A percentile compares a stretch with the other conserved stretches of the same genome.
Evolutionary conservation across 75 land plant genomes (phyloP).

Genomic region (Cryptomeria japonica): DNA sequence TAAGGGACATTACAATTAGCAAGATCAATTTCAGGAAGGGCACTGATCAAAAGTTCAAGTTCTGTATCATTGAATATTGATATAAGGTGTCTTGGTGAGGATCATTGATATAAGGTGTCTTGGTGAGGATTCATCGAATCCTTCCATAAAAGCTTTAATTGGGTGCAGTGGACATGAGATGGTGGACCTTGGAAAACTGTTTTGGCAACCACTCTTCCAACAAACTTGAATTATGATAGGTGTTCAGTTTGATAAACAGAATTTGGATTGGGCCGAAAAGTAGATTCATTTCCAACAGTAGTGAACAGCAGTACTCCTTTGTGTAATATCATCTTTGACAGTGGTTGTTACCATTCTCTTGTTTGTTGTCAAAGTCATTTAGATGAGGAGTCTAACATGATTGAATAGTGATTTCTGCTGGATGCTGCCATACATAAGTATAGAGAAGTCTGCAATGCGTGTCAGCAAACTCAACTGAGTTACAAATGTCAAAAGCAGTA

Average conservation of each 20-base stretch:
- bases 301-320: constrained; percentile 83
- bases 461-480: constrained; percentile 49
- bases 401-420: constrained; percentile 69
- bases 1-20: background rate
- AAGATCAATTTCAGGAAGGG: constrained; percentile 75
- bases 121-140: constrained; percentile 74
- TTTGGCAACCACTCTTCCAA: constrained; percentile 82
- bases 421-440: constrained; percentile 71
- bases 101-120: too few species aligned
- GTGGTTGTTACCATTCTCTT: constrained; percentile 78
- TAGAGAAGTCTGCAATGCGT: constrained; percentile 63
- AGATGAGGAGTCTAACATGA: constrained; percentile 59
- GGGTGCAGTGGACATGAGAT: constrained; percentile 74
- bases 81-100: constrained; percentile 58
- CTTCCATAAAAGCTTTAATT: constrained; percentile 69
- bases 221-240: constrained; percentile 81
- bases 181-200: constrained; percentile 83
- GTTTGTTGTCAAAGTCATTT: constrained; percentile 82
- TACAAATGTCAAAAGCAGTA: constrained; percentile 48
- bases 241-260: constrained; percentile 84
- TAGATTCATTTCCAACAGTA: constrained; percentile 72
- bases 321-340: constrained; percentile 78
- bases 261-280: constrained; percentile 83
- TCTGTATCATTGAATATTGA: constrained; percentile 83
- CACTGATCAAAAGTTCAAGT: constrained; percentile 79